Conservation (phyloP, 345 rosid species). For the Trapa incisa region DNA sequence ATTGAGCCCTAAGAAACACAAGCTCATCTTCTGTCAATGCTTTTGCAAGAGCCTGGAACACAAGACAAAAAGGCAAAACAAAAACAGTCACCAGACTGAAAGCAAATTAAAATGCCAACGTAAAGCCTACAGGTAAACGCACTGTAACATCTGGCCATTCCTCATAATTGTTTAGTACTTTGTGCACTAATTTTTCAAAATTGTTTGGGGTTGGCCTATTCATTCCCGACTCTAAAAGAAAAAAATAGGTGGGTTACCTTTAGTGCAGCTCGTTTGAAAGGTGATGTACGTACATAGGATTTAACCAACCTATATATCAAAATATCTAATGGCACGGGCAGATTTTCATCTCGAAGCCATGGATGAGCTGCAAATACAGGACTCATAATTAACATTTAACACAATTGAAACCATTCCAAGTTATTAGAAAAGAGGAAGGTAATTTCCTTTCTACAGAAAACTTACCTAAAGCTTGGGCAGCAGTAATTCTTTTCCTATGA, state of each 20-base stretch:
- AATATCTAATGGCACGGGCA: conserved; percentile 59
- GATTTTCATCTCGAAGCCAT: conserved; percentile 58
- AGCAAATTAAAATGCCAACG: not conserved
- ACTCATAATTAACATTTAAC: not conserved
- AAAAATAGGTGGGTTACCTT: conserved; percentile 37
- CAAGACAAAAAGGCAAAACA: conserved; percentile 5
- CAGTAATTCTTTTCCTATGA: conserved; percentile 93
- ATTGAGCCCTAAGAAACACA: conserved; percentile 65
- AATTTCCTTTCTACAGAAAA: not conserved
- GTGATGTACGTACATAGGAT: conserved; percentile 60
- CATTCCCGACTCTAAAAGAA: not conserved
- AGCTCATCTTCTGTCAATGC: conserved; percentile 81
- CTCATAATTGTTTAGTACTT: not conserved
- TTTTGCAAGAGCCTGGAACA: conserved; percentile 77
- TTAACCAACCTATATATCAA: conserved; percentile 66
- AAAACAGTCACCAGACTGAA: conserved; percentile 4
- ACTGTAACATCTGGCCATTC: not conserved
- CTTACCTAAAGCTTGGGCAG: conserved; percentile 87
- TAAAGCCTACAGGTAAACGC: not conserved
- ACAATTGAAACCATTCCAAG: too few relatives aligned
- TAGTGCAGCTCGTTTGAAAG: conserved; percentile 69
- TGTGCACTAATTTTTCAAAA: not conserved
- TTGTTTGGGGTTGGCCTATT: not conserved
- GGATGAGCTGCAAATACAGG: conserved; percentile 63
- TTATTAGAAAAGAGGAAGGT: not conserved